These are phyloP conservation scores for Rutstroemia sp. DNA, from an alignment of 2,329 filamentous ascomycete species.

Conservation along the genomic window DNA sequence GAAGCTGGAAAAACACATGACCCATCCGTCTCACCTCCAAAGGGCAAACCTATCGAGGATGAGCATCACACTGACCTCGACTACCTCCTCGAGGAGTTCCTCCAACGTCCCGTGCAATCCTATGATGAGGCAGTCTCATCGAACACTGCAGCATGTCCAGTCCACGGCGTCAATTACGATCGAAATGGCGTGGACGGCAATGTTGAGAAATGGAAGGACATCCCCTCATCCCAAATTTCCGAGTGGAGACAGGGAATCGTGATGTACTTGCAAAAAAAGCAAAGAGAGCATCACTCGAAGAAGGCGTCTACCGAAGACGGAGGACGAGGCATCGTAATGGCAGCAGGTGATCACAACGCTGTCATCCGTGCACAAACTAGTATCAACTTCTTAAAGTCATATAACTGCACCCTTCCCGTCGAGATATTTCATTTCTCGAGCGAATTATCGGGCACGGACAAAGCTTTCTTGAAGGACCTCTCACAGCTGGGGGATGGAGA, in stretches of 20 bases:
- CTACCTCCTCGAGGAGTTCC: background rate
- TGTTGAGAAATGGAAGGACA: conserved; percentile 10
- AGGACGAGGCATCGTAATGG: conserved; percentile 19
- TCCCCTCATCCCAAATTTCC: conserved; percentile 13
- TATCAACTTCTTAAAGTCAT: conserved; percentile 14
- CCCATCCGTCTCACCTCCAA: too few species aligned
- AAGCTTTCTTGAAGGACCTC: conserved; percentile 7
- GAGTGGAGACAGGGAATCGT: conserved; percentile 15
- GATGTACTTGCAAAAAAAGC: conserved; percentile 5
- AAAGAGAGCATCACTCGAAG: background rate
- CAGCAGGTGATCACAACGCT: conserved; percentile 14
- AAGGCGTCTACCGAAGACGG: background rate
- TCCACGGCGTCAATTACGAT: conserved; percentile 16
- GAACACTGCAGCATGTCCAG: conserved; percentile 13
- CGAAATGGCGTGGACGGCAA: conserved; percentile 9
- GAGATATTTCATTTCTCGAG: conserved; percentile 18
- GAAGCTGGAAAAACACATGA: background rate
- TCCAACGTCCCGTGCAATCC: conserved; percentile 10
- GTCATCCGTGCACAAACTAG: conserved; percentile 15
- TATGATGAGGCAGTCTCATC: conserved; percentile 13
- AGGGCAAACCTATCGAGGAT: background rate
- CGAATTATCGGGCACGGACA: conserved; percentile 13
- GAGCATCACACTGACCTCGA: background rate
- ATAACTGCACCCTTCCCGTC: conserved; percentile 17
- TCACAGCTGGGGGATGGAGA: conserved; percentile 4